Evolutionary conservation across 2,329 filamentous ascomycete genomes (phyloP), one percentile per base, ranked within the genome.

Genomic region (Juglanconis sp.): DNA sequence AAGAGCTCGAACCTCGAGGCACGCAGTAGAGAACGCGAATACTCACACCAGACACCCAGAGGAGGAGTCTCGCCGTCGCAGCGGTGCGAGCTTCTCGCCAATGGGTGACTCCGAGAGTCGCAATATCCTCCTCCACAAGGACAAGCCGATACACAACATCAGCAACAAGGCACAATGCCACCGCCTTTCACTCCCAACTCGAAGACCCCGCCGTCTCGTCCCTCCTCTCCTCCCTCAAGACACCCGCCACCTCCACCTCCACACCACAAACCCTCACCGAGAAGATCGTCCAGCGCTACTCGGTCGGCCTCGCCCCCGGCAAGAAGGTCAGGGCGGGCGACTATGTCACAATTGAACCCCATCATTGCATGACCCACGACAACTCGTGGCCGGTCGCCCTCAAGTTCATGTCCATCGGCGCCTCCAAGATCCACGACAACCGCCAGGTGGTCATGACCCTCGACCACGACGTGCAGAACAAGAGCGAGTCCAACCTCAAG

Each of bases 401-500:
- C 48, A 95, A 94, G 74, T 94, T 93, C 77, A 90, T 91, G 86
- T 87, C 86, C 10, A 93, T 93, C 64, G 91, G 91, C 15, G 91
- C 91, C 1, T 84, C 88, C 51, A 85, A 87, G 70, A 82, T 96
- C 68, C 81, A 91, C 66, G 77, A 93, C 71, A 82, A 81, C 2
- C 76, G 80, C 24, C 92, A 96, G 76, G 79, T 95, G 34, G 90
- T 96, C 24, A 88, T 95, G 79, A 89, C 91, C 0, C 76, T 96
- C 2, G 92, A 96, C 69, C 93, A 96, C 70, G 91, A 96, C 67
- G 90, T 96, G 0, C 91, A 96, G 71, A 95, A 96, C 73, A 90
- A 87, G 74, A 85, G 79, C 59, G 87, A 90, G 63, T 77, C 84
- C 64, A 96, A 96, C 68, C 72, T 96, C 47, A 87, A 88, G 68